Evolutionary conservation across 768 basidiomycete genomes (phyloP).

Genomic region (Russula virescens): DNA sequence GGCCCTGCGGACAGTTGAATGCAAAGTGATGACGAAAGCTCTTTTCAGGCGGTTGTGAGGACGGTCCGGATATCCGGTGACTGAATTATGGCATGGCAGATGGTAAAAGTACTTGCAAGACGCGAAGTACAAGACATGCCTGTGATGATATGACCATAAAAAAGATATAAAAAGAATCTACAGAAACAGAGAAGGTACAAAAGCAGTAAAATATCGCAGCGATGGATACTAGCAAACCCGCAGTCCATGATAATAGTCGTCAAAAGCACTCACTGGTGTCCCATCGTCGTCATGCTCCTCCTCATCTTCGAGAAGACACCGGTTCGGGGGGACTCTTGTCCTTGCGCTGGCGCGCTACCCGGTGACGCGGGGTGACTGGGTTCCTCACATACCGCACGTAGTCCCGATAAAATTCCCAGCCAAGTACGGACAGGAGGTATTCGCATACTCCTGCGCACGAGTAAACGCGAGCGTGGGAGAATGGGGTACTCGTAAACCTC

Average conservation of each 20-base stretch:
- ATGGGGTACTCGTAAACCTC: slow-evolving; percentile 17
- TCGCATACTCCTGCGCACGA: slow-evolving; percentile 9
- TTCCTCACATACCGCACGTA: slow-evolving; percentile 3
- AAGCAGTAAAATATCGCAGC: slow-evolving; percentile 4
- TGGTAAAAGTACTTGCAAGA: not conserved
- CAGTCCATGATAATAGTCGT: not conserved
- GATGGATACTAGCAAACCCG: not conserved
- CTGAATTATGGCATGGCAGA: not conserved
- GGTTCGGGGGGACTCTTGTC: not conserved
- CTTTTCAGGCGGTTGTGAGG: not conserved
- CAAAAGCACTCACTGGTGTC: not conserved
- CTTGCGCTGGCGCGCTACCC: not conserved
- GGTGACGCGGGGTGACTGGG: not conserved
- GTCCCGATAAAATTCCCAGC: slow-evolving; percentile 1
- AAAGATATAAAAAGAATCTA: not conserved
- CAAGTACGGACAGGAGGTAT: not conserved
- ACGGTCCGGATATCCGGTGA: slow-evolving; percentile 9
- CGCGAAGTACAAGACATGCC: not conserved
- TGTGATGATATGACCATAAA: not conserved
- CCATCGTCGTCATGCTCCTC: slow-evolving; percentile 3
- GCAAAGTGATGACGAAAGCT: slow-evolving; percentile 2
- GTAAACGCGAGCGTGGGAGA: slow-evolving; percentile 6
- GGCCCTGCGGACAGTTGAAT: not conserved
- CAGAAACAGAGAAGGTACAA: not conserved
- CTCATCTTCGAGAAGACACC: slow-evolving; percentile 14